Percentiles rank a stretch among this genome's conserved stretches.
Evolutionary conservation across 2,329 filamentous ascomycete genomes (phyloP).

Genomic region (Phoma sp.): DNA sequence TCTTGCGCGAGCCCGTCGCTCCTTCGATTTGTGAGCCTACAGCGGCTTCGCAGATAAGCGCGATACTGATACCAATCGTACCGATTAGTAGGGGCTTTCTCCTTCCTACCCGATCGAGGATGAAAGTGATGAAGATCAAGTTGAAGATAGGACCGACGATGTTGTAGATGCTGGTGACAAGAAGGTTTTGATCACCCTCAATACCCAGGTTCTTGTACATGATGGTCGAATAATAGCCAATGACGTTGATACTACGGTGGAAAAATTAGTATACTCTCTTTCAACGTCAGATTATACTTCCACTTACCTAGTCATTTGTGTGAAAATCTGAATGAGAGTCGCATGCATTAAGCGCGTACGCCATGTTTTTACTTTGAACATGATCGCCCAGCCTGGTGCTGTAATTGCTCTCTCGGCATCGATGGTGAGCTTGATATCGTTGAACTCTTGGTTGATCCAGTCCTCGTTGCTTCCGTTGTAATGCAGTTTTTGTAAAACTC

Average conservation of each 20-base stretch:
- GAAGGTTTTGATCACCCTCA: constrained; percentile 58
- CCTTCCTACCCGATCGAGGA: constrained; percentile 60
- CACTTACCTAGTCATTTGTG: constrained; percentile 64
- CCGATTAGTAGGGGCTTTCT: constrained; percentile 62
- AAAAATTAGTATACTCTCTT: constrained; percentile 9
- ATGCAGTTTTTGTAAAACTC: constrained; percentile 58
- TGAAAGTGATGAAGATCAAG: constrained; percentile 65
- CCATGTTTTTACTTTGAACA: constrained; percentile 65
- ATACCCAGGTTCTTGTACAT: constrained; percentile 67
- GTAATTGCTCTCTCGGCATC: constrained; percentile 64
- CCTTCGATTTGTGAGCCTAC: constrained; percentile 52
- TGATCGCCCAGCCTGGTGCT: constrained; percentile 60
- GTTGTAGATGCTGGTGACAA: constrained; percentile 68
- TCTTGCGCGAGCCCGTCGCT: constrained; percentile 38
- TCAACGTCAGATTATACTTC: not conserved
- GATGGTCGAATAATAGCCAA: constrained; percentile 67
- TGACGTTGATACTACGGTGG: constrained; percentile 56
- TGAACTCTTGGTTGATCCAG: constrained; percentile 64
- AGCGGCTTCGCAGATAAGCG: constrained; percentile 65
- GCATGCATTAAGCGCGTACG: constrained; percentile 68
- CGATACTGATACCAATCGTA: constrained; percentile 61
- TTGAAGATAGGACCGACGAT: constrained; percentile 64
- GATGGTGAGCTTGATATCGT: constrained; percentile 67
- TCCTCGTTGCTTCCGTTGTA: constrained; percentile 62
- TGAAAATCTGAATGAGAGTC: constrained; percentile 68